These are phyloP conservation scores for Vitis hybrid DNA, from an alignment of 177 flowering plant species.

Conservation along the genomic window DNA sequence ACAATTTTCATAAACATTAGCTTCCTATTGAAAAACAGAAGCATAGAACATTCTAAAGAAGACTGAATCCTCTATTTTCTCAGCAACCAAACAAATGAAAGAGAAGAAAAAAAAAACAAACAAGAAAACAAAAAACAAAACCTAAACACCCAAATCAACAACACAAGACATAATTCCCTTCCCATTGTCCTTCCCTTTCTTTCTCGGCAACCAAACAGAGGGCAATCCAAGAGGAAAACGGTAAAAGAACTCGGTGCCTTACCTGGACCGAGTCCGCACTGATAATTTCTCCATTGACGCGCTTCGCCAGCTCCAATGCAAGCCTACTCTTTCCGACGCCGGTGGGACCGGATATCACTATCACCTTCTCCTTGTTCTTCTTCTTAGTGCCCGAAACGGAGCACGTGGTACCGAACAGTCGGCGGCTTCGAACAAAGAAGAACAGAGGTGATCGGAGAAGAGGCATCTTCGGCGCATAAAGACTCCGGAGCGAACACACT, in stretches of 20 bases:
- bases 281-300: slow-evolving; percentile 87
- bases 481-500: slow-evolving; percentile 17
- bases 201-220: background rate
- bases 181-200: background rate
- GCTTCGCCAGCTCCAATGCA: slow-evolving; percentile 80
- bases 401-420: slow-evolving; percentile 20
- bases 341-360: slow-evolving; percentile 91
- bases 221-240: background rate
- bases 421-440: slow-evolving; percentile 13
- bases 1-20: too few species aligned
- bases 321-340: slow-evolving; percentile 82
- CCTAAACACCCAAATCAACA: background rate
- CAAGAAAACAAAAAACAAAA: background rate
- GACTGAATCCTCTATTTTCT: background rate
- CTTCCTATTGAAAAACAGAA: too few species aligned
- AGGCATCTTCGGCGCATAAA: slow-evolving; percentile 16
- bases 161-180: background rate
- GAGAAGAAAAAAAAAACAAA: too few species aligned
- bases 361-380: slow-evolving; percentile 61
- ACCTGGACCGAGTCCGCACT: slow-evolving; percentile 83
- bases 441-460: slow-evolving; percentile 8
- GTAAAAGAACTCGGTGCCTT: too few species aligned
- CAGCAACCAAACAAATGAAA: background rate
- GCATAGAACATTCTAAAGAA: too few species aligned
- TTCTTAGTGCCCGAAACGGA: slow-evolving; percentile 15